Evolutionary conservation across 225 moss, liverwort and hornwort genomes (phyloP).

Genomic region (Sphagnum tenellum): DNA sequence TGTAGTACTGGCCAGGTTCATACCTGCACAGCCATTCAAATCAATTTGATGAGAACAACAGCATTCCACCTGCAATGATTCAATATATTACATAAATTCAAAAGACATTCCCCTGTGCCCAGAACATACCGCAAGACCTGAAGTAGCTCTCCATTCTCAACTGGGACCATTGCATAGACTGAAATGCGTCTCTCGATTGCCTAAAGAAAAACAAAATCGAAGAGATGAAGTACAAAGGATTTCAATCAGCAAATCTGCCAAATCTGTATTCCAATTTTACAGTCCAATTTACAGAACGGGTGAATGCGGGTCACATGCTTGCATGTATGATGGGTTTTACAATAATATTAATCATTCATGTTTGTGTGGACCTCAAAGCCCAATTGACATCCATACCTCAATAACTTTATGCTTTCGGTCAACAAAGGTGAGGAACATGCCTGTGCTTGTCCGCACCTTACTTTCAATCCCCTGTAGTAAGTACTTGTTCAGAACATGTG

Average conservation of each 20-base stretch:
- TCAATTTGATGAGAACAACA: no score
- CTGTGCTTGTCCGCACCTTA: constrained; percentile 66
- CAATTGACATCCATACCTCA: constrained; percentile 16
- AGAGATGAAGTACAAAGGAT: neutral
- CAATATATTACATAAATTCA: no score
- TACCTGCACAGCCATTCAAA: constrained; percentile 26
- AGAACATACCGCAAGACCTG: constrained; percentile 51
- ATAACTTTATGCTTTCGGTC: constrained; percentile 42
- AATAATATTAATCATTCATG: no score
- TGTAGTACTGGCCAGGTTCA: constrained; percentile 59
- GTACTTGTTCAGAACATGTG: no score
- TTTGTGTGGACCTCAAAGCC: no score
- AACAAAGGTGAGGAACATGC: constrained; percentile 47
- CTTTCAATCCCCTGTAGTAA: constrained; percentile 53
- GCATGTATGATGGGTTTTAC: no score
- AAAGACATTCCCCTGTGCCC: no score
- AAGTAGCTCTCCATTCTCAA: constrained; percentile 60
- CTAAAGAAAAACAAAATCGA: constrained; percentile 9
- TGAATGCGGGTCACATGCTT: no score
- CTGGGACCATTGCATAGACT: constrained; percentile 55
- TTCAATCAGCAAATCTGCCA: no score
- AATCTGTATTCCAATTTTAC: no score
- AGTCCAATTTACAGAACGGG: no score
- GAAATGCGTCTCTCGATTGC: constrained; percentile 51
- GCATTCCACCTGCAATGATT: no score